phyloP scores from a whole-genome alignment of 1,139 yeast species.

The Yamadazyma pseudoaaseri region DNA sequence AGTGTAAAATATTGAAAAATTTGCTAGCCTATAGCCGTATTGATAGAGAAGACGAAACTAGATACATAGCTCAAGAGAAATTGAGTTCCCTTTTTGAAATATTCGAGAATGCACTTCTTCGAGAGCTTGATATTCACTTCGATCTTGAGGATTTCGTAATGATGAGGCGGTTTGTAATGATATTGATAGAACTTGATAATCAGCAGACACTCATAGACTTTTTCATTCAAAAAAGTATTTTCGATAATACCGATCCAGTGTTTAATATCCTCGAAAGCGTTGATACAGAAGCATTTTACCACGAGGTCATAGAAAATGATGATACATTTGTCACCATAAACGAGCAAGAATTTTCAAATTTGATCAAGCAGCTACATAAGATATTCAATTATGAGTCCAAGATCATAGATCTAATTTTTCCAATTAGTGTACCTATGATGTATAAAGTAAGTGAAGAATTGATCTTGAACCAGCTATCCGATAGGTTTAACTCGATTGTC shows the following conservation, averaged over 20 bases:
- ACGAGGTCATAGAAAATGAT: constrained; percentile 12
- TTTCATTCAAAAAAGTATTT: constrained; percentile 44
- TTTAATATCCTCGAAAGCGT: constrained; percentile 25
- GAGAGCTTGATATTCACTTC: constrained; percentile 66
- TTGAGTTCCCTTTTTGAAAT: constrained; percentile 62
- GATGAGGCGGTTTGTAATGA: constrained; percentile 33
- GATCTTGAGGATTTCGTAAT: constrained; percentile 48
- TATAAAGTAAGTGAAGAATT: constrained; percentile 48
- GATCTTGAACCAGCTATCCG: constrained; percentile 40
- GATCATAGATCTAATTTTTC: constrained; percentile 41
- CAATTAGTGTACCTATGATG: constrained; percentile 45
- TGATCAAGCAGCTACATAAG: constrained; percentile 26
- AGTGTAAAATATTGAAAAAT: constrained; percentile 42
- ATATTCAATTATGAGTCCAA: constrained; percentile 37
- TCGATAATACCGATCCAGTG: constrained; percentile 35
- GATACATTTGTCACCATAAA: constrained; percentile 2
- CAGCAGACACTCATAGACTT: constrained; percentile 48
- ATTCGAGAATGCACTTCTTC: constrained; percentile 68
- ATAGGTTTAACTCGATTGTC: constrained; percentile 30
- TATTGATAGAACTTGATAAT: constrained; percentile 37
- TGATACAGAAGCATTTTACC: constrained; percentile 12
- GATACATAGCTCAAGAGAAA: constrained; percentile 41
- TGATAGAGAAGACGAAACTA: constrained; percentile 35
- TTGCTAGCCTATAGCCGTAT: constrained; percentile 37
- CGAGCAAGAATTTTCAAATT: constrained; percentile 16